phyloP scores from a whole-genome alignment of 1,284 basidiomycete genomes.

The Ganoderma sinense region DNA sequence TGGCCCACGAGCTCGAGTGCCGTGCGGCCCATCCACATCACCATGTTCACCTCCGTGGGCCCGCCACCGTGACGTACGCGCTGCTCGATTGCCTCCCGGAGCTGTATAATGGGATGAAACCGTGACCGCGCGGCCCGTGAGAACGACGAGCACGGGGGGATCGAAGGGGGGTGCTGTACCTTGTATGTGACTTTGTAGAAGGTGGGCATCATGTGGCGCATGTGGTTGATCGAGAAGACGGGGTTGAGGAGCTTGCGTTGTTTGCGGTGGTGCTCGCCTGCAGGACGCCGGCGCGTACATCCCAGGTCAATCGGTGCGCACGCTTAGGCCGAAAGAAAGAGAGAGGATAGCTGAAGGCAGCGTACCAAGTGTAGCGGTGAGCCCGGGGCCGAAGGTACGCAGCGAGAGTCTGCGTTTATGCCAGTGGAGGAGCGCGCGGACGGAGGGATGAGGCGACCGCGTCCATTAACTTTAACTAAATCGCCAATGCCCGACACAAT shows the following conservation, averaged over 20 bases:
- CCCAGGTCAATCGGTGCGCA: background rate
- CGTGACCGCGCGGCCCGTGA: no score
- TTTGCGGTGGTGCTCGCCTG: slow-evolving; percentile 25
- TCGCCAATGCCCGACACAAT: no score
- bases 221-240: slow-evolving; percentile 34
- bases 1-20: slow-evolving; percentile 41
- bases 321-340: no score
- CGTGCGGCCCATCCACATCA: slow-evolving; percentile 37
- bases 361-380: slow-evolving; percentile 20
- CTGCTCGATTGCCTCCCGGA: slow-evolving; percentile 25
- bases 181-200: slow-evolving; percentile 29
- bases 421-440: background rate
- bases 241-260: slow-evolving; percentile 37
- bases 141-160: no score
- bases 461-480: no score
- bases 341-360: background rate
- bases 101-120: slow-evolving; percentile 12
- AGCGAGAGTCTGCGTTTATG: background rate
- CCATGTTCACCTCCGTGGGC: slow-evolving; percentile 33
- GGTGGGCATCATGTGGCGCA: slow-evolving; percentile 36
- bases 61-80: slow-evolving; percentile 8
- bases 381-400: slow-evolving; percentile 15
- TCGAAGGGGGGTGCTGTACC: background rate
- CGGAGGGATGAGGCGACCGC: no score
- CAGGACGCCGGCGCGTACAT: background rate